Percentiles rank a stretch among this genome's conserved stretches.
Evolutionary conservation across 2,329 filamentous ascomycete genomes (phyloP).

Genomic region (Microdochium nivale): DNA sequence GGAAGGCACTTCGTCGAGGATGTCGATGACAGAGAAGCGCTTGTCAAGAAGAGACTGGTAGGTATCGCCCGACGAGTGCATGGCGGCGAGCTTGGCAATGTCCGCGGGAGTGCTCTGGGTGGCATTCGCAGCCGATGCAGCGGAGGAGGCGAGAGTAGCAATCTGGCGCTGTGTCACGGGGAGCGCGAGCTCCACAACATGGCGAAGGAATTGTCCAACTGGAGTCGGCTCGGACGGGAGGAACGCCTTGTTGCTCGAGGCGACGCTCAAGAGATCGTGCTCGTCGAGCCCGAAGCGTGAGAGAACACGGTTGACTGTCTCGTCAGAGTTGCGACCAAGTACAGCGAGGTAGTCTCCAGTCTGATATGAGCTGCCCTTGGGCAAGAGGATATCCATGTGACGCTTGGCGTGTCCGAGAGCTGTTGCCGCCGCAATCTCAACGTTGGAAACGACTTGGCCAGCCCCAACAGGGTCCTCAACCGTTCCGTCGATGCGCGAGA

Average conservation of each 20-base stretch:
- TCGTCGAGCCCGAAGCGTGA: constrained; percentile 25
- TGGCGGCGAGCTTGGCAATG: background rate
- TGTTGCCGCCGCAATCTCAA: background rate
- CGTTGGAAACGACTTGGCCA: background rate
- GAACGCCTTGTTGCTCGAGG: background rate
- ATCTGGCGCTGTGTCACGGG: background rate
- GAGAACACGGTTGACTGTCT: constrained; percentile 42
- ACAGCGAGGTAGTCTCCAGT: constrained; percentile 24
- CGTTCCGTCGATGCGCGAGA: background rate
- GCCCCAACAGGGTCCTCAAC: background rate
- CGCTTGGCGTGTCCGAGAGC: background rate
- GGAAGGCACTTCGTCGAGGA: background rate
- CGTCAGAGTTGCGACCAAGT: constrained; percentile 43
- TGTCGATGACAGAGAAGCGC: background rate
- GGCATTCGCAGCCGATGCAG: background rate
- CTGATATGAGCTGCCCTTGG: background rate
- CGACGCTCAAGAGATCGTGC: background rate
- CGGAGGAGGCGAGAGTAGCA: background rate
- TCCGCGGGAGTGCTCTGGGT: too few species aligned
- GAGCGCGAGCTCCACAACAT: background rate
- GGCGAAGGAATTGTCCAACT: background rate
- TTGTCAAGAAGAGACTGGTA: background rate
- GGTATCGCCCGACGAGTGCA: background rate
- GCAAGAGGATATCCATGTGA: background rate
- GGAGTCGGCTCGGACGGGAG: background rate